phyloP scores from a whole-genome alignment of 352 stramenopile species.

The Pythium brachiatum region DNA sequence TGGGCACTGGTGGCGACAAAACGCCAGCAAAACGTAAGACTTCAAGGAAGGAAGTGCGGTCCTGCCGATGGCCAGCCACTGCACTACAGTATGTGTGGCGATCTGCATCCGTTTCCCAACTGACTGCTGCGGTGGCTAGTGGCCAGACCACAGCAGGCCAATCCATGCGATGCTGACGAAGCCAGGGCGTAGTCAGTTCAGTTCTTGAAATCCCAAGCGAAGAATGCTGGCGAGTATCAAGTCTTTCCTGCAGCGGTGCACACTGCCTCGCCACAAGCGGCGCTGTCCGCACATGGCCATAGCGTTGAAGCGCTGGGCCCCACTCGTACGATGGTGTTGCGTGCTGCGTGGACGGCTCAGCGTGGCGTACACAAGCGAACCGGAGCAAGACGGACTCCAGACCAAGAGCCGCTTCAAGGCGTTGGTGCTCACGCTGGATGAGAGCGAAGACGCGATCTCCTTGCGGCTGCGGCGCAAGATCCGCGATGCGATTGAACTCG shows the following conservation, averaged over 20 bases:
- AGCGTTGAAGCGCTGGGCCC: constrained; percentile 17
- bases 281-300: constrained; percentile 20
- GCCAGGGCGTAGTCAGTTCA: background rate
- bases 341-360: constrained; percentile 15
- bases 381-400: constrained; percentile 6
- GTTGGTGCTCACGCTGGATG: constrained; percentile 25
- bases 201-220: background rate
- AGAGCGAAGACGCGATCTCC: constrained; percentile 14
- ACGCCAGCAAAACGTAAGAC: background rate
- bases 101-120: background rate
- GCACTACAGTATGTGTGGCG: background rate
- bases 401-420: constrained; percentile 14
- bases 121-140: no score
- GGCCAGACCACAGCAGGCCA: no score
- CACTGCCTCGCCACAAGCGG: constrained; percentile 11
- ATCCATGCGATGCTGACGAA: background rate
- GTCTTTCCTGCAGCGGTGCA: constrained; percentile 13
- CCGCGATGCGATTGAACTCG: constrained; percentile 22
- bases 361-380: constrained; percentile 19
- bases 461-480: constrained; percentile 12
- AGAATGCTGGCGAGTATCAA: constrained; percentile 9
- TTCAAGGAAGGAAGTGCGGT: background rate
- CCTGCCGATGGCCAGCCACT: background rate
- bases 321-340: constrained; percentile 16
- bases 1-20: background rate